phyloP scores from a whole-genome alignment of 768 basidiomycete genomes.

The Pleurotus salmoneostramineus region DNA sequence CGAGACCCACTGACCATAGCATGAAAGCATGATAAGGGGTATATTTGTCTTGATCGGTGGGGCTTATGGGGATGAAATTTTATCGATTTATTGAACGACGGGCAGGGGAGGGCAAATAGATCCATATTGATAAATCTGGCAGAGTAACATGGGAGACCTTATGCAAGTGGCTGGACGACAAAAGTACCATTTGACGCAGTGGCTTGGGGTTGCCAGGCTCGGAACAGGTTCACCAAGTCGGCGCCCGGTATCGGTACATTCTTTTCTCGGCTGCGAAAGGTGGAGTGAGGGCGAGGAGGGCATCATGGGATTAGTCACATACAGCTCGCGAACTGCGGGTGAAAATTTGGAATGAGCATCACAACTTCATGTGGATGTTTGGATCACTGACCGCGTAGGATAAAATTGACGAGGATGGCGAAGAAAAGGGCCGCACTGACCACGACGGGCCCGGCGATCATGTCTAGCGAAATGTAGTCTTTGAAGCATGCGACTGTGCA shows the following conservation, averaged over 20 bases:
- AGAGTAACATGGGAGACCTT: not conserved
- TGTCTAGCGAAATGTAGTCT: slow-evolving; percentile 44
- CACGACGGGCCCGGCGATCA: slow-evolving; percentile 76
- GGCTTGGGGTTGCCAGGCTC: not conserved
- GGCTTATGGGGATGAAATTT: no score
- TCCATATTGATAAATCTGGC: no score
- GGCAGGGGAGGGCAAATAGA: no score
- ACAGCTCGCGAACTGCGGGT: slow-evolving; percentile 58
- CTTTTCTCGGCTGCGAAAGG: slow-evolving; percentile 23
- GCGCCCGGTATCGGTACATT: slow-evolving; percentile 30
- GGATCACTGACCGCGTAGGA: slow-evolving; percentile 66
- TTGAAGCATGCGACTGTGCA: not conserved
- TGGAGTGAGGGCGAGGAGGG: not conserved
- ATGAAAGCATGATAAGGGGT: no score
- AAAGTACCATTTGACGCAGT: not conserved
- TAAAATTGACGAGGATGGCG: slow-evolving; percentile 85
- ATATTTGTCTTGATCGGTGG: no score
- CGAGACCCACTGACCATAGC: no score
- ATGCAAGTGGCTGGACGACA: not conserved
- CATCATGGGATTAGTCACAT: slow-evolving; percentile 12
- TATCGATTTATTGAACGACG: no score
- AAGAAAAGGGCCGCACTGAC: slow-evolving; percentile 82
- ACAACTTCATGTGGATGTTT: not conserved
- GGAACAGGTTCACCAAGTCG: slow-evolving; percentile 11
- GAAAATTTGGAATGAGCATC: not conserved